Evolutionary conservation across 2,329 filamentous ascomycete species (phyloP).

Genomic region (Fusarium sp.): DNA sequence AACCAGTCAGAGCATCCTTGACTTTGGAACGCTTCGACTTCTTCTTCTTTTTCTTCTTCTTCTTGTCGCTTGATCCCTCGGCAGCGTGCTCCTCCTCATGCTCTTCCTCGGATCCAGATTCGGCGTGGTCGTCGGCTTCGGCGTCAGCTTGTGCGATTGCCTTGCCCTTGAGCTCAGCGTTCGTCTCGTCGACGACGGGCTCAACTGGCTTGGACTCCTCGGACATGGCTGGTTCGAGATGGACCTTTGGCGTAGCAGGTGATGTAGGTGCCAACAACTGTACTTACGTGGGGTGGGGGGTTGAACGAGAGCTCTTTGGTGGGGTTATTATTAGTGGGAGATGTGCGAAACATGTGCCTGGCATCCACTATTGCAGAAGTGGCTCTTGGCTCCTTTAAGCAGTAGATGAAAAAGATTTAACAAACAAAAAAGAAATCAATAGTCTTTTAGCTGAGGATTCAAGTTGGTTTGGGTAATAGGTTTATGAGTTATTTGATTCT

Average conservation of each 20-base stretch:
- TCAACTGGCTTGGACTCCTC: slow-evolving; percentile 74
- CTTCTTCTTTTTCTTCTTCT: slow-evolving; percentile 72
- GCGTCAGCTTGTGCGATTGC: slow-evolving; percentile 53
- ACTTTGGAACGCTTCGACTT: slow-evolving; percentile 73
- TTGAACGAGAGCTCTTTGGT: slow-evolving; percentile 39
- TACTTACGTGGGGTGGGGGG: slow-evolving; percentile 23
- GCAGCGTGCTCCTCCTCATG: slow-evolving; percentile 54
- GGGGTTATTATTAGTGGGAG: slow-evolving; percentile 38
- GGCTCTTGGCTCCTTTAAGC: neutral
- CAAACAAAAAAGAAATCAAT: neutral
- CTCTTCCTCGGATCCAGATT: slow-evolving; percentile 57
- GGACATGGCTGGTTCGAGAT: slow-evolving; percentile 52
- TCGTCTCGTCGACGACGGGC: slow-evolving; percentile 60
- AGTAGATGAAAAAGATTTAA: neutral
- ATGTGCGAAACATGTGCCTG: slow-evolving; percentile 28
- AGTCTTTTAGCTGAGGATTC: neutral
- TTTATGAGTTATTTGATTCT: neutral
- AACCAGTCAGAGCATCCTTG: slow-evolving; percentile 57
- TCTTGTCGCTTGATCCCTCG: slow-evolving; percentile 49
- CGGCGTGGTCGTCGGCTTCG: slow-evolving; percentile 60
- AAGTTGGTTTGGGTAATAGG: neutral
- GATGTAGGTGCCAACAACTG: slow-evolving; percentile 31
- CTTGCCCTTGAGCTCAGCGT: slow-evolving; percentile 61
- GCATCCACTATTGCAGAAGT: neutral
- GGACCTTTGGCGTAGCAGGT: slow-evolving; percentile 20